Evolutionary conservation across 2,329 filamentous ascomycete genomes (phyloP).

Genomic region (Albophoma yamanashiensis): DNA sequence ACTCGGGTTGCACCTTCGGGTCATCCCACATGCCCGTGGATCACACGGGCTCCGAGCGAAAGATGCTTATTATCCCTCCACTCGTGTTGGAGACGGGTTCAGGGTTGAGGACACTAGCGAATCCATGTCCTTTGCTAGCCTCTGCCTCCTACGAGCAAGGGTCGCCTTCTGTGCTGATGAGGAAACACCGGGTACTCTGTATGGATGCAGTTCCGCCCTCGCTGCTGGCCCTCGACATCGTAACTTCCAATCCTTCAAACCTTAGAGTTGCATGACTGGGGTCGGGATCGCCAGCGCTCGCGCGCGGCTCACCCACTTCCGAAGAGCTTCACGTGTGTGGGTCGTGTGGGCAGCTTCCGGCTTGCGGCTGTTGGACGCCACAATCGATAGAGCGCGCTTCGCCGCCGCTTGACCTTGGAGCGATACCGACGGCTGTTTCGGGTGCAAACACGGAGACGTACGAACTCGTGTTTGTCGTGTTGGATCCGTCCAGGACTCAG

Average conservation of each 20-base stretch:
- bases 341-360: neutral
- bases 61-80: neutral
- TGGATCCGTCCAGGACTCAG: neutral
- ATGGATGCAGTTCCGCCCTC: neutral
- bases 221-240: neutral
- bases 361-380: neutral
- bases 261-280: neutral
- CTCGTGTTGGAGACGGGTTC: neutral
- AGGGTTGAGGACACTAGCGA: neutral
- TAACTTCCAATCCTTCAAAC: neutral
- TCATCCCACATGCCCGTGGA: neutral
- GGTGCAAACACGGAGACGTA: neutral
- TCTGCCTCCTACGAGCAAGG: neutral
- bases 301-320: neutral
- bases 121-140: neutral
- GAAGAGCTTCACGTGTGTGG: neutral
- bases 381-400: neutral
- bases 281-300: neutral
- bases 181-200: neutral
- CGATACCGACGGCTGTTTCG: neutral
- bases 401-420: neutral
- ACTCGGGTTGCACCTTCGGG: neutral
- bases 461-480: neutral
- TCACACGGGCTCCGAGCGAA: neutral
- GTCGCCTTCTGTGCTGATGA: neutral